Evolutionary conservation across 805 yeast species (phyloP), one percentile per base, ranked within the genome.

Genomic region (Teunomyces funiuensis): DNA sequence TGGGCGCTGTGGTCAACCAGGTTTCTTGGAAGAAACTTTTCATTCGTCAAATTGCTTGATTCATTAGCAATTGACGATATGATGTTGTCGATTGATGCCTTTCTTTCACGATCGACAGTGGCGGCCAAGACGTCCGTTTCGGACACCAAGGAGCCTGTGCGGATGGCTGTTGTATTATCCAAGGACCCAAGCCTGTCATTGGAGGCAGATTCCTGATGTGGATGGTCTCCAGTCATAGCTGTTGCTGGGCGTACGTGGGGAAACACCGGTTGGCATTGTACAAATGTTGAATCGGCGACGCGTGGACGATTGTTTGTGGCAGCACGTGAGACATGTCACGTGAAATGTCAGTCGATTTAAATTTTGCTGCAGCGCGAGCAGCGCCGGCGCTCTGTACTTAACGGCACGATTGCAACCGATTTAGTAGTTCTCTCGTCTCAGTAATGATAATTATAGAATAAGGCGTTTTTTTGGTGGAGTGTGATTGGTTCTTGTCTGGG

Each of bases 61-160:
- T 31, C 27, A 6, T 23, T 27, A 8, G 44, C 38, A 30, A 31
- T 31, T 6, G 44, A 40, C 19, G 39, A 23, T n/a, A 43, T 31
- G 17, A 29, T 23, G 29, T 37, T 25, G 9, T 42, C 40, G n/a
- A 43, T 43, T 13, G 46, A 43, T 5, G 28, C 6, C 31, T 37
- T 34, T 29, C 43, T 17, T 14, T 28, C 36, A 15, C 13, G 27
- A 17, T 36, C 20, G 8, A 3, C 10, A 8, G 8, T 14, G 19
- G 34, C 10, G 25, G 23, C 11, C 13, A 20, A 10, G n/a, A 31
- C 25, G 10, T 31, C 34, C 15, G 34, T 18, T 31, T 31, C 34
- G 14, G 19, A 6, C 6, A 4, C 20, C 11, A n/a, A 20, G 15
- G n/a, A 20, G 13, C 19, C 25, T 10, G 19, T 31, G 19, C 19